Conservation (phyloP, 306 rosid genomes). For the Leucaena leucocephala region DNA sequence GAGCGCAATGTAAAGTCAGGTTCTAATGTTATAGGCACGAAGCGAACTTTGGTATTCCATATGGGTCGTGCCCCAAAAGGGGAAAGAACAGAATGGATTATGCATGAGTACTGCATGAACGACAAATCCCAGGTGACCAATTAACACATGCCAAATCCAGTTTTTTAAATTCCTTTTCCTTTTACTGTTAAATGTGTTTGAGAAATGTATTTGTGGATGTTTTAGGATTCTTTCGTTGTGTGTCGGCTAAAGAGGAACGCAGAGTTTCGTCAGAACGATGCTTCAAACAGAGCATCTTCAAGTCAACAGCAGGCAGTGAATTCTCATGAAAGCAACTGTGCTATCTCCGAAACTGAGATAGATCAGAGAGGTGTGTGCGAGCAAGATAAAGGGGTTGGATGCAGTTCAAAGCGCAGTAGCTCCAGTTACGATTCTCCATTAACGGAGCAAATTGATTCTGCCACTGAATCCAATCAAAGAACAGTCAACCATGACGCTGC, state of each 20-base stretch:
- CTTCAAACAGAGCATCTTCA: conserved; percentile 58
- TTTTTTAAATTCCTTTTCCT: not conserved
- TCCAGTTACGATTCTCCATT: conserved; percentile 74
- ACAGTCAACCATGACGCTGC: conserved; percentile 42
- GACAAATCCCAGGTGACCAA: conserved; percentile 71
- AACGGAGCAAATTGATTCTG: conserved; percentile 66
- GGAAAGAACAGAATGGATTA: conserved; percentile 94
- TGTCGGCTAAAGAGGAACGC: conserved; percentile 85
- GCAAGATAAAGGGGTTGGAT: conserved; percentile 63
- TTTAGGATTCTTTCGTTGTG: conserved; percentile 80
- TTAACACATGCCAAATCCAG: conserved; percentile 18
- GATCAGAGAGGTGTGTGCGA: conserved; percentile 27
- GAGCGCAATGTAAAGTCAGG: conserved; percentile 87
- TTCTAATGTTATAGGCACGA: conserved; percentile 70
- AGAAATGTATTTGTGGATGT: conserved; percentile 25
- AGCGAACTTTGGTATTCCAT: conserved; percentile 92
- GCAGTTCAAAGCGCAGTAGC: conserved; percentile 50
- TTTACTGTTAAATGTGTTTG: conserved; percentile 61
- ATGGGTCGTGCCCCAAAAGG: conserved; percentile 94
- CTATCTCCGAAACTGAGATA: conserved; percentile 45
- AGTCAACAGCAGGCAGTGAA: conserved; percentile 45
- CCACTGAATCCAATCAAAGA: conserved; percentile 58
- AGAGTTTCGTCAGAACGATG: conserved; percentile 57
- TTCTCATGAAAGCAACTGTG: conserved; percentile 52
- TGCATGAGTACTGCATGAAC: conserved; percentile 83